Evolutionary conservation across 2,329 filamentous ascomycete genomes (phyloP).

Genomic region (Colletotrichum brevisporum): DNA sequence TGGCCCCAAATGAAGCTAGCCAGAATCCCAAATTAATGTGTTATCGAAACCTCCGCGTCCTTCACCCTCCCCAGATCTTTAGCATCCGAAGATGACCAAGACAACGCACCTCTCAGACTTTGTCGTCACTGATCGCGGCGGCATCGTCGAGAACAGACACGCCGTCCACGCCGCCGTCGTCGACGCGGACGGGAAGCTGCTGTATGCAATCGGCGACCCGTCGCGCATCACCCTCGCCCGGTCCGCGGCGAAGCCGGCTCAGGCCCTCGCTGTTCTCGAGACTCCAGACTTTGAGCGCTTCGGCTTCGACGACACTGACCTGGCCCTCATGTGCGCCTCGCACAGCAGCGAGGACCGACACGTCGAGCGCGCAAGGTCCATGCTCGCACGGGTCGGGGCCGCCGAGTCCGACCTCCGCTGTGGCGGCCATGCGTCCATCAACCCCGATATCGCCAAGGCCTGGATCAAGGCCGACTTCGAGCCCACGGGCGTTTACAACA

Average conservation of each 20-base stretch:
- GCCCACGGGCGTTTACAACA: constrained; percentile 57
- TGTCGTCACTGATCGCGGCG: constrained; percentile 55
- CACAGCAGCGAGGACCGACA: constrained; percentile 61
- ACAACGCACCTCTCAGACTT: constrained; percentile 44
- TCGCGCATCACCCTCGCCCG: constrained; percentile 57
- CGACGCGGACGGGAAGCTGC: constrained; percentile 53
- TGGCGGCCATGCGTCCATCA: constrained; percentile 57
- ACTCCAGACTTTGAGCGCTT: constrained; percentile 55
- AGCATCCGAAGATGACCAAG: background rate
- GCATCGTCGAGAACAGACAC: constrained; percentile 60
- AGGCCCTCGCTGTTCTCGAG: constrained; percentile 60
- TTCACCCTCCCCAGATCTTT: background rate
- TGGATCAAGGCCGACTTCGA: constrained; percentile 57
- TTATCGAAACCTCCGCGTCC: no score
- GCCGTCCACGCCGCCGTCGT: constrained; percentile 58
- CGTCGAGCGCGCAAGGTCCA: constrained; percentile 52
- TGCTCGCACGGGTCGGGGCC: constrained; percentile 53
- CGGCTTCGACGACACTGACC: constrained; percentile 55
- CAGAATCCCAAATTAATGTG: no score
- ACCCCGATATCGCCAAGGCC: constrained; percentile 49
- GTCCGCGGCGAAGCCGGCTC: constrained; percentile 62
- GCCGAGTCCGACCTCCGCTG: constrained; percentile 56
- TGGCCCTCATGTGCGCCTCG: constrained; percentile 63
- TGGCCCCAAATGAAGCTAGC: no score
- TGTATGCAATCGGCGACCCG: constrained; percentile 58